These are phyloP conservation scores for Nicotiana benthamiana DNA, from an alignment of 257 asterid genomes.

Conservation along the genomic window DNA sequence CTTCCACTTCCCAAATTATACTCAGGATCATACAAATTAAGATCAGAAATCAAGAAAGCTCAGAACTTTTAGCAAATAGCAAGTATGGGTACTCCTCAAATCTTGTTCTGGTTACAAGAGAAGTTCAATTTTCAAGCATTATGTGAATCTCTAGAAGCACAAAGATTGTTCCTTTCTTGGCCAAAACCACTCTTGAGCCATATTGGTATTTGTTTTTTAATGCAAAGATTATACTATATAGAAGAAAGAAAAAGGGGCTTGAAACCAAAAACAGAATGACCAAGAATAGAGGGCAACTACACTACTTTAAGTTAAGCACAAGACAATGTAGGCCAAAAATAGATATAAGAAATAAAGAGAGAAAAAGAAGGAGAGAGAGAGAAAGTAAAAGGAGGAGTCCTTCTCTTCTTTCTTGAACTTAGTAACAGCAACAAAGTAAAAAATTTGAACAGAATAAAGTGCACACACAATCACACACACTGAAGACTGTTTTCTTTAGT, in stretches of 20 bases:
- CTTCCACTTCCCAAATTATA: constrained; percentile 24
- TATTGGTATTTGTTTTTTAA: not conserved
- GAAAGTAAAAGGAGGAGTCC: constrained; percentile 10
- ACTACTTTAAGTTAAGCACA: constrained; percentile 39
- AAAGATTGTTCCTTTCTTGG: constrained; percentile 26
- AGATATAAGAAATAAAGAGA: constrained; percentile 21
- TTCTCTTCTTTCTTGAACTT: constrained; percentile 27
- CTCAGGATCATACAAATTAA: constrained; percentile 6
- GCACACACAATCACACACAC: constrained; percentile 36
- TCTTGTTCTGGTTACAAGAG: constrained; percentile 3
- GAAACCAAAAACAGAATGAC: constrained; percentile 22
- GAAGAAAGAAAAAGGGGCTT: not conserved
- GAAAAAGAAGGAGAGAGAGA: constrained; percentile 30
- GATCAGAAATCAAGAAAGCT: constrained; percentile 3
- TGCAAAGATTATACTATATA: not conserved
- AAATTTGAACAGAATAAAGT: constrained; percentile 83
- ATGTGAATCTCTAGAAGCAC: not conserved
- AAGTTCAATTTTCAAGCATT: constrained; percentile 17
- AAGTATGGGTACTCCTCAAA: constrained; percentile 31
- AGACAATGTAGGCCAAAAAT: constrained; percentile 52
- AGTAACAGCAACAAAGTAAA: constrained; percentile 46
- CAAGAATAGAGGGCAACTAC: constrained; percentile 49
- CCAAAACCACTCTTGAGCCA: constrained; percentile 14
- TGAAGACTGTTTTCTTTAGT: constrained; percentile 17
- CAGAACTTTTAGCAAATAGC: constrained; percentile 9